Base-by-base conservation (phyloP, 495 filamentous ascomycete species). In the Neurospora sp. region DNA sequence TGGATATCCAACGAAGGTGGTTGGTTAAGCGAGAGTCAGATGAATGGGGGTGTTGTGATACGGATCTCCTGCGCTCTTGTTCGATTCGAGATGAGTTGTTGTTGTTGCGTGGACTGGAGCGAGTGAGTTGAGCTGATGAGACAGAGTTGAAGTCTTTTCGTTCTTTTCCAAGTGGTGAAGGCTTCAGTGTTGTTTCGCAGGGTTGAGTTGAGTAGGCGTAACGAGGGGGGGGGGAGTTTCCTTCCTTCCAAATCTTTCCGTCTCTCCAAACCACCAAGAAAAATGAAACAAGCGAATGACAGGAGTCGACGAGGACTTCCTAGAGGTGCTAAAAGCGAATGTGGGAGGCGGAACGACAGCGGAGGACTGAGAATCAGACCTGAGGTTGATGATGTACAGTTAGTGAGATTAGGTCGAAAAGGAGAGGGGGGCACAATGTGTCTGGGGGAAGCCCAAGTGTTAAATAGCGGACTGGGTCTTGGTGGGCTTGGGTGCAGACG, bases 241-340 rank as follows among this genome's bases (percentile, higher is more conserved):
- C 69, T 31, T 74, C 70, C 69, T 74, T 38, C 75, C 74, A 20
- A 72, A 68, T 66, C 27, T 70, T 75, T 75, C 75, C 75, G 71
- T 76, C 74, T 83, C 75, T 77, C 78, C 78, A 80, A 81, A 81
- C 27, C 79, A 81, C 79, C 77, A 78, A 80, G 80, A 77, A 83
- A 84, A 81, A 78, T 75, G 75, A 83, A 79, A 81, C 74, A 85
- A 88, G 86, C 85, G 86, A 89, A 85, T 87, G 87, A 88, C 85
- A 88, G 87, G 87, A 88, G 86, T 83, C 87, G 79, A 85, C 87
- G 86, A 88, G 87, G 87, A 86, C 86, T 87, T 88, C 87, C 87
- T 86, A 78, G 75, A 77, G 77, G 78, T 75, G 79, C 78, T 76
- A 80, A 84, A 83, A 87, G 85, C 84, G 84, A 86, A 78, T 76